Percentiles rank a stretch among this genome's conserved stretches.
phyloP scores from a whole-genome alignment of 1,284 basidiomycete species.

The Malassezia brasiliensis region DNA sequence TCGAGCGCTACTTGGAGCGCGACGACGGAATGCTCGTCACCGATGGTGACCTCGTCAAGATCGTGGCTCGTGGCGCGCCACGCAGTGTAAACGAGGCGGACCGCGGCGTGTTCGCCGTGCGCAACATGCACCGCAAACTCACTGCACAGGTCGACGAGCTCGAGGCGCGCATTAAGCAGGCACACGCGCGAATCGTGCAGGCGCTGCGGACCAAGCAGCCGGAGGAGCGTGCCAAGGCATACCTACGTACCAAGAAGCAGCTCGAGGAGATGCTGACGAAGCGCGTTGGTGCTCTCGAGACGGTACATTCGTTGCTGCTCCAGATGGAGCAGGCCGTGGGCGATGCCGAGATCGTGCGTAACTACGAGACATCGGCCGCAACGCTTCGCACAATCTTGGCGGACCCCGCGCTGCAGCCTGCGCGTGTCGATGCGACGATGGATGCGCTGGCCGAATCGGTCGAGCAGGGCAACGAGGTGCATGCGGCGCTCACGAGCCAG shows the following conservation, averaged over 20 bases:
- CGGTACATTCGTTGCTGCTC: constrained; percentile 64
- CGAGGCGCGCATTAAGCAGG: constrained; percentile 62
- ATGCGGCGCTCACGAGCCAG: constrained; percentile 62
- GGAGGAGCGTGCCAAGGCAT: constrained; percentile 63
- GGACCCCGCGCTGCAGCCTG: constrained; percentile 67
- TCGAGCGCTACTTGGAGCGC: constrained; percentile 67
- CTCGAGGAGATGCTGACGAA: constrained; percentile 68
- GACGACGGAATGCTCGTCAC: constrained; percentile 60
- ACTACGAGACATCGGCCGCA: constrained; percentile 68
- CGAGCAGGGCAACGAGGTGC: constrained; percentile 68
- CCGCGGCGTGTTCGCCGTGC: constrained; percentile 63
- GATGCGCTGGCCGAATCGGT: constrained; percentile 73
- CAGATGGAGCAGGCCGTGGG: constrained; percentile 77
- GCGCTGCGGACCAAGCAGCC: constrained; percentile 57
- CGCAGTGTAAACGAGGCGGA: constrained; percentile 60
- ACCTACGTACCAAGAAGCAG: constrained; percentile 68
- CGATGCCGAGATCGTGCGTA: constrained; percentile 79
- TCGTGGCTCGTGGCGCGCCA: constrained; percentile 4
- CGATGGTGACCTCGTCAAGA: constrained; percentile 48
- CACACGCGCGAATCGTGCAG: constrained; percentile 49
- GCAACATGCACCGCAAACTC: constrained; percentile 59
- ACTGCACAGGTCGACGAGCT: constrained; percentile 60
- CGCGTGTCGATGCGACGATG: constrained; percentile 72
- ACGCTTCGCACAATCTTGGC: constrained; percentile 67
- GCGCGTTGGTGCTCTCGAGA: constrained; percentile 64